Base-by-base conservation (phyloP, 768 basidiomycete species). In the Chiua virens region DNA sequence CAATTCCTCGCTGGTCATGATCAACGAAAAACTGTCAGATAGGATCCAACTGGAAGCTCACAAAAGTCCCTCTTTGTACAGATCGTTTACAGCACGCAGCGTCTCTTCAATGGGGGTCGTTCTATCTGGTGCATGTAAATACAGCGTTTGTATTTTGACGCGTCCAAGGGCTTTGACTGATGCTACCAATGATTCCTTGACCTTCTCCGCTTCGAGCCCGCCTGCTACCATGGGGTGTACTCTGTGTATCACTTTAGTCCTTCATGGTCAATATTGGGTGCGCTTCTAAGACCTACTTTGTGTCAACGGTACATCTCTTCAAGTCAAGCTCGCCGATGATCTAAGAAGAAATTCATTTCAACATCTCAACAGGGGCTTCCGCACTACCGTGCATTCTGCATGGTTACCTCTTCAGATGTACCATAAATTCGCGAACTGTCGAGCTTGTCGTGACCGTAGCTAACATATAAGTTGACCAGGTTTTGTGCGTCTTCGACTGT, bases 11-110 rank as follows among this genome's bases (percentile, higher is more conserved):
- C 49, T 52, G 28, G n/a, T 5, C 18, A 14, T 13, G 27, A 49
- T 36, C 40, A 32, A 27, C 36, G 41, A 35, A 42, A n/a, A 13
- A 7, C 30, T 7, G 17, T 39, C 51, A 25, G 15, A 27, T 22
- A 18, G 17, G 27, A 21, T n/a, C 8, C 5, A 27, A 32, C 14
- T 25, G 28, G 8, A 18, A 65, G 8, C 74, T 58, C 66, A 78
- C 57, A 81, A 80, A 48, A 75, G 71, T 11, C 79, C 79, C 54
- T 80, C 76, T 54, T 76, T 71, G 69, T 81, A 64, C 7, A 81
- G 66, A 23, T 79, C 72, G 60, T 82, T 66, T 25, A 78, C 71
- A 1, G 69, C 75, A 49, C 71, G 71, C 10, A 81, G 59, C 0
- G 80, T 80, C 35, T 73, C 76, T 48, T 74, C 72, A 61, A 74